A percentile compares a stretch with the other conserved stretches of the same genome.
These are phyloP conservation scores for Paecilomyces dactylethromorphus DNA, from an alignment of 2,329 filamentous ascomycete species.

Conservation along the genomic window DNA sequence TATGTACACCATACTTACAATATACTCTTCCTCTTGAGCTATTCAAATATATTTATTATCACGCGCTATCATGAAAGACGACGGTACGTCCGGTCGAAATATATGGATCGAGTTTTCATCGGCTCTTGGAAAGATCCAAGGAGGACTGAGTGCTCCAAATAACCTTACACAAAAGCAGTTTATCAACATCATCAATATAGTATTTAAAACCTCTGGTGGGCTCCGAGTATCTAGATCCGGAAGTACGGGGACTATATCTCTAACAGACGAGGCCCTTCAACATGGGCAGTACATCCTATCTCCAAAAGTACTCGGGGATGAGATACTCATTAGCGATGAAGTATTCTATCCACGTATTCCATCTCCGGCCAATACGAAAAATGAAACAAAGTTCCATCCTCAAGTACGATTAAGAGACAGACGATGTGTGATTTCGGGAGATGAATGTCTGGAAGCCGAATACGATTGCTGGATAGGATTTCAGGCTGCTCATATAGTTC, in stretches of 20 bases:
- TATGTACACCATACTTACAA: too few relatives aligned
- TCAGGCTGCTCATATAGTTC: slow-evolving; percentile 1
- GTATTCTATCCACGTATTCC: not conserved
- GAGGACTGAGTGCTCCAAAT: not conserved
- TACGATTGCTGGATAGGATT: not conserved
- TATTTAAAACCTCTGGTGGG: not conserved
- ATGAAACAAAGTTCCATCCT: not conserved
- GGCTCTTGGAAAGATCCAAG: not conserved
- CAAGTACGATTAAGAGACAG: slow-evolving; percentile 10
- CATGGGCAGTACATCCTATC: not conserved
- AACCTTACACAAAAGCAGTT: not conserved
- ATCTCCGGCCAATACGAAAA: not conserved
- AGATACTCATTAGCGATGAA: not conserved
- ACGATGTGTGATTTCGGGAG: slow-evolving; percentile 1
- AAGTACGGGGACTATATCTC: not conserved
- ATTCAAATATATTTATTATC: too few relatives aligned
- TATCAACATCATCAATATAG: not conserved
- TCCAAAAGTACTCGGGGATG: not conserved
- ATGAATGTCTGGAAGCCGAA: not conserved
- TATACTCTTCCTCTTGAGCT: too few relatives aligned
- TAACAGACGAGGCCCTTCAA: not conserved
- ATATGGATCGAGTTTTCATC: not conserved
- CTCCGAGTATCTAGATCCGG: not conserved
- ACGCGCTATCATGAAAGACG: too few relatives aligned
- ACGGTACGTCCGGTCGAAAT: not conserved